phyloP scores from a whole-genome alignment of 1,284 basidiomycete genomes.

The Grifola frondosa region DNA sequence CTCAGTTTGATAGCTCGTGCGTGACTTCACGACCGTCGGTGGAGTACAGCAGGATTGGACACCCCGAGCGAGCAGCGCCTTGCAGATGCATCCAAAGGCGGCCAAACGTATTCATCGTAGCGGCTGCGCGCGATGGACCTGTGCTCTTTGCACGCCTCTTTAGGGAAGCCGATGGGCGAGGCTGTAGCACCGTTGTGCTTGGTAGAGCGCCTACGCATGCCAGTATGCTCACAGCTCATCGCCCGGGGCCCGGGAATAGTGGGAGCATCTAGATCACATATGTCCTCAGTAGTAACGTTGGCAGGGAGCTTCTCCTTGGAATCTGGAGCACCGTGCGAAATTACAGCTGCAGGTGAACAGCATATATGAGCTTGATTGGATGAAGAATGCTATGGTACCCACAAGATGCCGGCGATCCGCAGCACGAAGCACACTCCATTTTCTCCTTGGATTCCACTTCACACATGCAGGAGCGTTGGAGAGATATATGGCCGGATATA shows the following conservation, averaged over 20 bases:
- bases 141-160: conserved; percentile 30
- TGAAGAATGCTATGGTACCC: not conserved
- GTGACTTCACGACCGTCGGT: conserved; percentile 6
- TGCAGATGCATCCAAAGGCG: conserved; percentile 33
- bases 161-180: conserved; percentile 10
- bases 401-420: conserved; percentile 2
- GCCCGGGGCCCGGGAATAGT: not conserved
- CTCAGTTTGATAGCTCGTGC: conserved; percentile 11
- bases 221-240: conserved; percentile 11
- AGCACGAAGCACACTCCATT: not conserved
- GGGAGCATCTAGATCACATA: too few relatives aligned
- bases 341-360: not conserved
- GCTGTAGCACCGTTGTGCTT: not conserved
- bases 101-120: conserved; percentile 29
- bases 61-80: conserved; percentile 29
- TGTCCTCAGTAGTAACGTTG: not conserved
- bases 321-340: not conserved
- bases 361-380: not conserved
- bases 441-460: not conserved
- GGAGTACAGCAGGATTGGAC: conserved; percentile 28
- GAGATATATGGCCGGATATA: not conserved
- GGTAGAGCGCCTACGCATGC: conserved; percentile 22
- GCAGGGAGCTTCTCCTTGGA: not conserved
- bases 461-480: conserved; percentile 6
- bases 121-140: conserved; percentile 28